phyloP scores from a whole-genome alignment of 192 early-diverging fungal genomes.

The Backusella macrospora region DNA sequence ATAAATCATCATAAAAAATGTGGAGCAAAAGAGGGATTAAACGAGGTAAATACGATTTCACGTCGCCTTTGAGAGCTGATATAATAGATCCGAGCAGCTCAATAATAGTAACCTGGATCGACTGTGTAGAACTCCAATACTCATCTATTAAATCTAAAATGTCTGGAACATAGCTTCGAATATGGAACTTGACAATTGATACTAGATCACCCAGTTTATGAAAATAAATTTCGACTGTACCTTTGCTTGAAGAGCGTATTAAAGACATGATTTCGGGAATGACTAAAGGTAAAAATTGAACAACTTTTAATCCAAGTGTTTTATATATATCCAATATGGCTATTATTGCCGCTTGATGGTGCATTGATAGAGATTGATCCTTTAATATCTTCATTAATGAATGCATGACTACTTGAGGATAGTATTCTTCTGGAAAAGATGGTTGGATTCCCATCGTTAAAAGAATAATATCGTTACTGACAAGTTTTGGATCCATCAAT shows the following conservation, averaged over 20 bases:
- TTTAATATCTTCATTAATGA: slow-evolving; percentile 87
- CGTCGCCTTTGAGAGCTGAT: slow-evolving; percentile 81
- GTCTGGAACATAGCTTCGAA: slow-evolving; percentile 82
- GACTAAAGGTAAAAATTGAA: slow-evolving; percentile 87
- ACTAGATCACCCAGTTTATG: slow-evolving; percentile 85
- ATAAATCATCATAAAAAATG: slow-evolving; percentile 79
- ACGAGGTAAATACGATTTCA: slow-evolving; percentile 79
- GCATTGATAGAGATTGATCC: slow-evolving; percentile 76
- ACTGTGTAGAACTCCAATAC: slow-evolving; percentile 67
- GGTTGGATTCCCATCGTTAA: slow-evolving; percentile 70
- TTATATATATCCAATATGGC: slow-evolving; percentile 95
- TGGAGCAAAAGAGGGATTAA: slow-evolving; percentile 81
- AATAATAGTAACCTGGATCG: slow-evolving; percentile 81
- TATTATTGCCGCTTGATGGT: slow-evolving; percentile 85
- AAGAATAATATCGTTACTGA: slow-evolving; percentile 57
- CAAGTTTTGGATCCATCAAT: slow-evolving; percentile 49
- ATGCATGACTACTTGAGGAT: slow-evolving; percentile 85
- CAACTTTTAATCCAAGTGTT: slow-evolving; percentile 82
- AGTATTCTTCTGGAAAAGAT: slow-evolving; percentile 85
- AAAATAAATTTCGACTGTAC: slow-evolving; percentile 89
- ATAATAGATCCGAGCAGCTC: slow-evolving; percentile 85
- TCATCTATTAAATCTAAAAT: slow-evolving; percentile 80
- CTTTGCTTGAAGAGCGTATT: slow-evolving; percentile 78
- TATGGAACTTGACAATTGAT: slow-evolving; percentile 82
- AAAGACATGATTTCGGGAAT: slow-evolving; percentile 86